These are phyloP conservation scores for Clitocybe nebularis DNA, from an alignment of 1,284 basidiomycete species.

Conservation along the genomic window DNA sequence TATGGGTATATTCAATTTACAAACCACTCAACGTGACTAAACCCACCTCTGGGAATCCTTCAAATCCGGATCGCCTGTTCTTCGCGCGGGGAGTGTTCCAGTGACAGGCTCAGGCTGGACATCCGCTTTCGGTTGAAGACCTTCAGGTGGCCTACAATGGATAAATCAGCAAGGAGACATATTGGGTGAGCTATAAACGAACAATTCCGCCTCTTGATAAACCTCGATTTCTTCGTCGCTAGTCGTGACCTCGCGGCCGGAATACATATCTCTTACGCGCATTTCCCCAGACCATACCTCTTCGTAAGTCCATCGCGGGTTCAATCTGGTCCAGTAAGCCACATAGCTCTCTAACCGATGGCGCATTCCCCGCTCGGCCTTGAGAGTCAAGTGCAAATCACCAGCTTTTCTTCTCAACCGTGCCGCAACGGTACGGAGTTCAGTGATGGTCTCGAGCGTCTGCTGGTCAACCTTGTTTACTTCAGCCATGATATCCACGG, in stretches of 20 bases:
- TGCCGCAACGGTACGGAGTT: slow-evolving; percentile 7
- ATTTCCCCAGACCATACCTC: slow-evolving; percentile 19
- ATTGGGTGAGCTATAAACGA: too few species aligned
- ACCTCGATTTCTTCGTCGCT: slow-evolving; percentile 14
- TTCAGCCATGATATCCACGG: slow-evolving; percentile 15
- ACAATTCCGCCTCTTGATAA: neutral
- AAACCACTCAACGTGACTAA: too few species aligned
- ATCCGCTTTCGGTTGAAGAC: too few species aligned
- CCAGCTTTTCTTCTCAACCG: slow-evolving; percentile 11
- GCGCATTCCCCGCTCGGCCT: slow-evolving; percentile 13
- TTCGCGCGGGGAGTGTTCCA: too few species aligned
- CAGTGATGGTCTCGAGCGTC: slow-evolving; percentile 5
- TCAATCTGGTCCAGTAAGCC: slow-evolving; percentile 12
- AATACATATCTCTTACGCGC: slow-evolving; percentile 5
- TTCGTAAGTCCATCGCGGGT: slow-evolving; percentile 15
- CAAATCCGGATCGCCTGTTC: too few species aligned
- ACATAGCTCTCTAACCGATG: slow-evolving; percentile 15
- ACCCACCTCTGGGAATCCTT: too few species aligned
- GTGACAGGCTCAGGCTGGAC: too few species aligned
- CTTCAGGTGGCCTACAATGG: too few species aligned
- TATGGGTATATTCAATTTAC: too few species aligned
- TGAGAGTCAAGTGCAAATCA: slow-evolving; percentile 11
- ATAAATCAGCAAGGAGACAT: too few species aligned
- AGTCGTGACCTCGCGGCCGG: slow-evolving; percentile 11
- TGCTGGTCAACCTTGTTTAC: slow-evolving; percentile 7